phyloP scores from a whole-genome alignment of 192 early-diverging fungal species.

The Jimgerdemannia flammicorona region DNA sequence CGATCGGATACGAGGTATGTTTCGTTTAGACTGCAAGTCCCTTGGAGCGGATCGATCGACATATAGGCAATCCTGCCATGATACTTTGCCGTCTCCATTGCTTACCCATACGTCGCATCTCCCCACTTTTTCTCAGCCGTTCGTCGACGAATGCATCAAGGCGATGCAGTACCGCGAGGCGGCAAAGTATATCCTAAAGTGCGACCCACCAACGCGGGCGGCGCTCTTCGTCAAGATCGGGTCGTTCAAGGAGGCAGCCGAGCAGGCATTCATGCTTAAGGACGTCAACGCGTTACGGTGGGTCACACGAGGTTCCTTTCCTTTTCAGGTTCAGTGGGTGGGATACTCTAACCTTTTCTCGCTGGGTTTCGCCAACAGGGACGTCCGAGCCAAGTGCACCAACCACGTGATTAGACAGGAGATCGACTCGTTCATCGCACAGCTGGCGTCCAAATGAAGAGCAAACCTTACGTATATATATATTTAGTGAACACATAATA shows the following conservation, averaged over 20 bases:
- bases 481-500: too few species aligned
- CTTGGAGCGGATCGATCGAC: background rate
- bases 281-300: conserved; percentile 62
- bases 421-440: conserved; percentile 35
- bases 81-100: too few species aligned
- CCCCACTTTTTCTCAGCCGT: conserved; percentile 39
- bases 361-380: conserved; percentile 12
- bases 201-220: conserved; percentile 57
- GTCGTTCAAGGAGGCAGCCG: conserved; percentile 68
- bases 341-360: background rate
- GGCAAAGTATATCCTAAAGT: conserved; percentile 68
- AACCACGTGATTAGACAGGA: conserved; percentile 44
- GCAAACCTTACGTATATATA: background rate
- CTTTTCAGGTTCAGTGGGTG: background rate
- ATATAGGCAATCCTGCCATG: too few species aligned
- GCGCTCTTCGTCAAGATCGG: conserved; percentile 68
- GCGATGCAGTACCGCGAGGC: conserved; percentile 75
- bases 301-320: conserved; percentile 4
- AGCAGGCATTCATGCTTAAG: conserved; percentile 58
- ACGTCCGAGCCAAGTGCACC: conserved; percentile 37
- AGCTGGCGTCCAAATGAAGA: conserved; percentile 30
- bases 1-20: conserved; percentile 67
- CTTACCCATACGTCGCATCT: too few species aligned
- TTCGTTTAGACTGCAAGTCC: background rate
- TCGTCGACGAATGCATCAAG: conserved; percentile 78